Conservation (phyloP, 345 rosid species). For the Salix arbutifolia region DNA sequence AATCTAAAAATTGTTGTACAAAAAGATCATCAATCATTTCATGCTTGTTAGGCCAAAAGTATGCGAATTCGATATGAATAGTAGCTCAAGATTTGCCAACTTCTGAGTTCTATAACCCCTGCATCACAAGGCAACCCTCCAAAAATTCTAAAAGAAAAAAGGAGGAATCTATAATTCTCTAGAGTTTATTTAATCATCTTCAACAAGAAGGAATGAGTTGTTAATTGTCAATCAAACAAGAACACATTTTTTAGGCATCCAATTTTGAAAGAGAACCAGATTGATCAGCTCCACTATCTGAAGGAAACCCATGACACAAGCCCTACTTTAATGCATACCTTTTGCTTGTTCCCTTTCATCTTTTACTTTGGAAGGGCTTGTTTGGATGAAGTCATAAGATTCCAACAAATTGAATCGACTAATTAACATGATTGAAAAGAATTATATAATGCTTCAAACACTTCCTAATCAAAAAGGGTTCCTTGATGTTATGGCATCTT, state of each 20-base stretch:
- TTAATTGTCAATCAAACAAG: background rate
- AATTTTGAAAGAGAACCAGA: background rate
- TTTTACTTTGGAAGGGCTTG: background rate
- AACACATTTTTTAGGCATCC: background rate
- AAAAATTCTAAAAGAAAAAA: too few species aligned
- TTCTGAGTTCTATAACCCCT: background rate
- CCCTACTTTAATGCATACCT: background rate
- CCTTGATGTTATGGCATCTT: background rate
- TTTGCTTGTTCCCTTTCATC: background rate
- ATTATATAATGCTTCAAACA: background rate
- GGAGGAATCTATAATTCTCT: background rate
- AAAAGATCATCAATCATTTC: background rate
- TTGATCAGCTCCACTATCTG: background rate
- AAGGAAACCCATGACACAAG: background rate
- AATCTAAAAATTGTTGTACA: too few species aligned
- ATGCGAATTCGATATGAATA: background rate
- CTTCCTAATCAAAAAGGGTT: background rate
- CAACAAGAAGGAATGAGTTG: background rate
- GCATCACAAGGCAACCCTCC: too few species aligned
- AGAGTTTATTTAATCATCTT: background rate
- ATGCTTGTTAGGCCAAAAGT: background rate
- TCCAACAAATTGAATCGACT: background rate
- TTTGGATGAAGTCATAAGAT: background rate
- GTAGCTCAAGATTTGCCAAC: background rate
- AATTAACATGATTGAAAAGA: background rate